Conservation (phyloP, 768 basidiomycete species). For the Lentinus tigrinus region DNA sequence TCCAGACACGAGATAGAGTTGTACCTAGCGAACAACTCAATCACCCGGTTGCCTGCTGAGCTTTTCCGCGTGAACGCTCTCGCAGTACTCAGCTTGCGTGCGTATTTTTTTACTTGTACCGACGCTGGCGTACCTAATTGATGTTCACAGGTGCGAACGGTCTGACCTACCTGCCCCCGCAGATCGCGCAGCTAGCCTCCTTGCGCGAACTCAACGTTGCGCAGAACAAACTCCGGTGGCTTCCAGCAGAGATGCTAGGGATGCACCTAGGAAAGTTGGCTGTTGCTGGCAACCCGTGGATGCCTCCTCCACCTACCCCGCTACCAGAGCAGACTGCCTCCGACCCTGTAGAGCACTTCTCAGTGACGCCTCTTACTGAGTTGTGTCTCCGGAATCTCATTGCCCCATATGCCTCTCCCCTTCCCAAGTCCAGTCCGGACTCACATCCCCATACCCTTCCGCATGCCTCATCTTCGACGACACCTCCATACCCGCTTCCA, state of each 20-base stretch:
- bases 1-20: constrained; percentile 47
- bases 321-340: neutral
- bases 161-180: constrained; percentile 58
- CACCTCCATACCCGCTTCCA: too few species aligned
- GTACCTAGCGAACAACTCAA: constrained; percentile 53
- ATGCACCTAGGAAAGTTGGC: constrained; percentile 51
- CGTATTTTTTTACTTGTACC: constrained; percentile 28
- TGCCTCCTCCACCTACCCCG: constrained; percentile 29
- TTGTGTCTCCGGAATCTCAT: constrained; percentile 39
- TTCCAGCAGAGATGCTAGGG: constrained; percentile 64
- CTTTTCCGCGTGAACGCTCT: constrained; percentile 57
- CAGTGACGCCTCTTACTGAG: constrained; percentile 35
- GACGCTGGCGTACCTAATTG: neutral
- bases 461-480: too few species aligned
- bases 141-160: constrained; percentile 50
- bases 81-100: constrained; percentile 64
- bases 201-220: constrained; percentile 63
- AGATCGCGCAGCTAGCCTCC: constrained; percentile 51
- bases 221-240: constrained; percentile 53
- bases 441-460: too few species aligned
- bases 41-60: constrained; percentile 53
- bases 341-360: constrained; percentile 16
- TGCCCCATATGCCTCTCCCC: constrained; percentile 18
- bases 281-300: constrained; percentile 63
- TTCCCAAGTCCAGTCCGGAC: too few species aligned